These are phyloP conservation scores for Mycena rebaudengoi DNA, from an alignment of 768 basidiomycete species.

Conservation along the genomic window DNA sequence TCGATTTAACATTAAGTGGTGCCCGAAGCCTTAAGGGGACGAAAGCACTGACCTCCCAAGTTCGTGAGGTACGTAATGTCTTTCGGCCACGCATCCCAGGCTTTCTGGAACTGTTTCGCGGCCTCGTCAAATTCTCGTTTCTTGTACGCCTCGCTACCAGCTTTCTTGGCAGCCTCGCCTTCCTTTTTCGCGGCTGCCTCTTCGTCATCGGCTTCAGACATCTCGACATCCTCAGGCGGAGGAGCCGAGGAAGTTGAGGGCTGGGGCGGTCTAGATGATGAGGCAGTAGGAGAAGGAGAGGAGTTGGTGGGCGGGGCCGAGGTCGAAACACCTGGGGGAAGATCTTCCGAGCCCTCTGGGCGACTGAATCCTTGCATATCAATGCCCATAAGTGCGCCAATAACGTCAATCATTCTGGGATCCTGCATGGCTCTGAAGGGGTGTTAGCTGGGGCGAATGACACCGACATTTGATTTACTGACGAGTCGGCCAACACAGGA, in stretches of 20 bases:
- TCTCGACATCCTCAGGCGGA: constrained; percentile 67
- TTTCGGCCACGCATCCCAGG: constrained; percentile 94
- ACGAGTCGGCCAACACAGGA: constrained; percentile 69
- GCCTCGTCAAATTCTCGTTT: constrained; percentile 84
- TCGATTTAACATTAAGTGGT: constrained; percentile 1
- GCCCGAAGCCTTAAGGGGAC: background rate
- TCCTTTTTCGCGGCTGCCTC: constrained; percentile 79
- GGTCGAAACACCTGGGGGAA: constrained; percentile 65
- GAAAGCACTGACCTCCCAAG: constrained; percentile 64
- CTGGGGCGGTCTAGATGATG: constrained; percentile 49
- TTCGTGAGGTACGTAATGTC: constrained; percentile 96
- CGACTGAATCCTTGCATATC: constrained; percentile 89
- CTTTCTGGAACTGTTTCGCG: constrained; percentile 77
- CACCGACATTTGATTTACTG: constrained; percentile 28
- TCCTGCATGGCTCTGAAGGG: constrained; percentile 68
- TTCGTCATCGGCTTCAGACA: constrained; percentile 72
- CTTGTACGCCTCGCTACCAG: constrained; percentile 86
- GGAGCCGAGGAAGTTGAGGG: constrained; percentile 45
- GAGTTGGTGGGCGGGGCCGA: constrained; percentile 44
- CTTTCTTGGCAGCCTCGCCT: constrained; percentile 81
- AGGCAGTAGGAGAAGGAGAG: constrained; percentile 52
- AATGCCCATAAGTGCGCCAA: constrained; percentile 93
- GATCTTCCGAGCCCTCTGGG: constrained; percentile 84
- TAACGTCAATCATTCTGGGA: constrained; percentile 92
- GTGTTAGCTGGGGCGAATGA: constrained; percentile 6